phyloP scores from a whole-genome alignment of 192 early-diverging fungal genomes.

The Cladochytrium replicatum region DNA sequence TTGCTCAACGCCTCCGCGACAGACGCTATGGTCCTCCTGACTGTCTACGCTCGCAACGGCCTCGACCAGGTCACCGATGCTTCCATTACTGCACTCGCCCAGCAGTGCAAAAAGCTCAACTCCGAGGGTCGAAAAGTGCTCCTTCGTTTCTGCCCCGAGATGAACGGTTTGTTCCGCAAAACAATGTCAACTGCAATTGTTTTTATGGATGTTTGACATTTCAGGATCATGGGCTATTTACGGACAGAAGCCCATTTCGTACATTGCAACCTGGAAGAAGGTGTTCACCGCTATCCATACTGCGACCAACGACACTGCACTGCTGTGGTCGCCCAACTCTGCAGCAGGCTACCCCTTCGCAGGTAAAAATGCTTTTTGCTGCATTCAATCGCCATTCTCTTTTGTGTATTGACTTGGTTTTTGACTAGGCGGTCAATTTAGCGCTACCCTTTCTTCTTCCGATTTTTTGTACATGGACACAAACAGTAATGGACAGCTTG shows the following conservation, averaged over 20 bases:
- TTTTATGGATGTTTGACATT: no score
- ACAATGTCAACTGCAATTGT: no score
- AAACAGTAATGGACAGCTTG: slow-evolving; percentile 33
- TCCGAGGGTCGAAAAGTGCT: slow-evolving; percentile 22
- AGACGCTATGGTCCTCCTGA: slow-evolving; percentile 18
- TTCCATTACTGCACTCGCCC: slow-evolving; percentile 12
- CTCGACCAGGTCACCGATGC: slow-evolving; percentile 1
- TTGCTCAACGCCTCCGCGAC: slow-evolving; percentile 9
- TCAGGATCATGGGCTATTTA: slow-evolving; percentile 13
- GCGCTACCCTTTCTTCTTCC: background rate
- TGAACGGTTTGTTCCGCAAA: slow-evolving; percentile 25
- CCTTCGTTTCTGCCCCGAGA: slow-evolving; percentile 31
- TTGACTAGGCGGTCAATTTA: no score
- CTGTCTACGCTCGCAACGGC: slow-evolving; percentile 12
- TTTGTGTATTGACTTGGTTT: no score
- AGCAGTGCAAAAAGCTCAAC: slow-evolving; percentile 19
- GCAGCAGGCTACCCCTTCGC: slow-evolving; percentile 23
- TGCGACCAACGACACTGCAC: slow-evolving; percentile 5
- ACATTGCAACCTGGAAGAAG: slow-evolving; percentile 14
- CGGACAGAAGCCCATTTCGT: slow-evolving; percentile 19
- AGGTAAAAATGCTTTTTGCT: background rate
- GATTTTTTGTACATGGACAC: slow-evolving; percentile 30
- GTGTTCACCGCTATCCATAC: slow-evolving; percentile 19
- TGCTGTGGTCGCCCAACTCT: slow-evolving; percentile 35
- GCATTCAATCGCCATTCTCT: background rate